Percentiles rank a stretch among this genome's conserved stretches.
Evolutionary conservation across 2,329 filamentous ascomycete genomes (phyloP).

Genomic region (Graphiopsis chlorocephala): DNA sequence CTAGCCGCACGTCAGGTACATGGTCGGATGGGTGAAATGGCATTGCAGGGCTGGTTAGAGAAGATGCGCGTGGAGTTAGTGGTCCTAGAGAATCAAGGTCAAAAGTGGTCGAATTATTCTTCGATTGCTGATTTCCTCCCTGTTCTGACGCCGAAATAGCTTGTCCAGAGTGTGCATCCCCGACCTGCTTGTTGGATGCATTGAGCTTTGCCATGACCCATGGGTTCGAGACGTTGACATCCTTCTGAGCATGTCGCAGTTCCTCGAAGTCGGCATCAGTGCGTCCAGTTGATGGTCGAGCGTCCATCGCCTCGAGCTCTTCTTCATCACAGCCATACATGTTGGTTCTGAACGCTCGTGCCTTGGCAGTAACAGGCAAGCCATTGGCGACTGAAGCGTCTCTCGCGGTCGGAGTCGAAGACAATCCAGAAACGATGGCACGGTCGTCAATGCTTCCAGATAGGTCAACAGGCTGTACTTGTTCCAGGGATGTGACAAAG

Average conservation of each 20-base stretch:
- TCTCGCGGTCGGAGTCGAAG: background rate
- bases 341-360: conserved; percentile 26
- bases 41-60: conserved; percentile 23
- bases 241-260: conserved; percentile 31
- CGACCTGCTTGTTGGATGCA: conserved; percentile 15
- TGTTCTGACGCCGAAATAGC: background rate
- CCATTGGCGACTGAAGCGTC: background rate
- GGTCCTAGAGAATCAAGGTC: conserved; percentile 9
- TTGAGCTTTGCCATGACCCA: conserved; percentile 52
- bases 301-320: conserved; percentile 27
- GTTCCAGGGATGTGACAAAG: conserved; percentile 6
- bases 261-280: conserved; percentile 32
- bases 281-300: conserved; percentile 19
- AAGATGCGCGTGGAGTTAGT: conserved; percentile 34
- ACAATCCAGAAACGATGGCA: background rate
- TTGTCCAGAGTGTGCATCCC: background rate
- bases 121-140: no score
- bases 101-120: background rate
- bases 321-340: conserved; percentile 39
- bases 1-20: conserved; percentile 22
- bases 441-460: background rate
- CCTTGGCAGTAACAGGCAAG: background rate
- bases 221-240: conserved; percentile 44
- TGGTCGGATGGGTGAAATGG: conserved; percentile 25
- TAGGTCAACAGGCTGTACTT: background rate